A percentile compares a stretch with the other conserved stretches of the same genome.
Conservation (phyloP, 331 rosid species). For the Quercus tomentella region DNA sequence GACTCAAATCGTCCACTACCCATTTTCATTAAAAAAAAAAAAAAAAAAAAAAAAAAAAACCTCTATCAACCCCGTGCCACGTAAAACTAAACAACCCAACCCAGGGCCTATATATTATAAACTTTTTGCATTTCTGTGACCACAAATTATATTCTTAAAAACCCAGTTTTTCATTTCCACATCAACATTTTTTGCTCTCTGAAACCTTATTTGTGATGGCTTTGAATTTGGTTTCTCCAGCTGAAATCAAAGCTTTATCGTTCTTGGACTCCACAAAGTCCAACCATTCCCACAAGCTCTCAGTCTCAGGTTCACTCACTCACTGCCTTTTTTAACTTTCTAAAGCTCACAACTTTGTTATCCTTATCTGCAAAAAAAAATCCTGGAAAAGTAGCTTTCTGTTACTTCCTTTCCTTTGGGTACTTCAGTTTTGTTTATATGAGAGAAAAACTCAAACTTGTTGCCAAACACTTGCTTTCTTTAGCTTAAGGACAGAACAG, state of each 20-base stretch:
- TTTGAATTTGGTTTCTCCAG: conserved; percentile 38
- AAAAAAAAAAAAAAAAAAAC: too few relatives aligned
- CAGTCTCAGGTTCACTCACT: conserved; percentile 18
- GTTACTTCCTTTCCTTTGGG: background rate
- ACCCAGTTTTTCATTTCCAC: too few relatives aligned
- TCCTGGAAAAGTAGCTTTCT: background rate
- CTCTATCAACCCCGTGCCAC: too few relatives aligned
- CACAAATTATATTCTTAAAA: too few relatives aligned
- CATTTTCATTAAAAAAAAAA: too few relatives aligned
- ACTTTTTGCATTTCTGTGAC: too few relatives aligned
- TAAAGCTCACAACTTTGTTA: background rate
- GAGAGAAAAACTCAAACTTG: background rate
- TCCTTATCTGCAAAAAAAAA: background rate
- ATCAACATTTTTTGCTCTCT: too few relatives aligned
- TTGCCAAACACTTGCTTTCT: too few relatives aligned
- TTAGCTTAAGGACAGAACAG: too few relatives aligned
- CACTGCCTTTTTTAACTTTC: background rate
- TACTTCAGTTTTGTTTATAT: background rate
- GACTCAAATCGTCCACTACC: too few relatives aligned
- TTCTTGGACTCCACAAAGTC: conserved; percentile 47
- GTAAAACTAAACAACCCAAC: too few relatives aligned
- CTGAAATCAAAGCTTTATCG: conserved; percentile 47
- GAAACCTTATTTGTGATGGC: conserved; percentile 22
- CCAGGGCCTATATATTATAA: too few relatives aligned
- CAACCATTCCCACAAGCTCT: conserved; percentile 32